These are phyloP conservation scores for Penicillium alfredii DNA, from an alignment of 495 filamentous ascomycete species.

Conservation along the genomic window DNA sequence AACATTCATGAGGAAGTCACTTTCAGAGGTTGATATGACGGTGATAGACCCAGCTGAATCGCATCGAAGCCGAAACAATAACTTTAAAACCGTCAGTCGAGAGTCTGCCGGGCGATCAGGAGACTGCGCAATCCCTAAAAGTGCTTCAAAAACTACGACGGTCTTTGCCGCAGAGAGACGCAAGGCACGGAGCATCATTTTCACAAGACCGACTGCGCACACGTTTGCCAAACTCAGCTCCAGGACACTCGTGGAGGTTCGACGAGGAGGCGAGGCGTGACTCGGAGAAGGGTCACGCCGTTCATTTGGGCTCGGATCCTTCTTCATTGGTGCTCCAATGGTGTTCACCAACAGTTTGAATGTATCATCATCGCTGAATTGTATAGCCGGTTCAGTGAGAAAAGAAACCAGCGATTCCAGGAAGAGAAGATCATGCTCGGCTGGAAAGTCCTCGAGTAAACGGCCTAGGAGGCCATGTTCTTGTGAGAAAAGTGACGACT, in stretches of 20 bases:
- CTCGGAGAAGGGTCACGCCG: conserved; percentile 13
- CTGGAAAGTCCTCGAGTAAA: conserved; percentile 38
- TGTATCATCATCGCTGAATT: conserved; percentile 22
- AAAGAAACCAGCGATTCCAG: conserved; percentile 45
- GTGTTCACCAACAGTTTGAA: conserved; percentile 34
- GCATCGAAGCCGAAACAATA: conserved; percentile 78
- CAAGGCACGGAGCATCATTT: conserved; percentile 39
- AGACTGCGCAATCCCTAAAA: conserved; percentile 36
- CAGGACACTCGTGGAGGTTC: conserved; percentile 27
- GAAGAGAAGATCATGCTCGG: conserved; percentile 45
- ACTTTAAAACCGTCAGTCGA: conserved; percentile 72
- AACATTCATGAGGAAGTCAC: conserved; percentile 61
- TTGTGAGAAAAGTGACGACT: conserved; percentile 30
- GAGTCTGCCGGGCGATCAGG: conserved; percentile 51
- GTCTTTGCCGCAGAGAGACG: conserved; percentile 36
- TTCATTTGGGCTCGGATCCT: conserved; percentile 27
- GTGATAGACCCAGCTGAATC: conserved; percentile 70
- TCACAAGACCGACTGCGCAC: conserved; percentile 39
- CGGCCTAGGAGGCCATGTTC: conserved; percentile 34
- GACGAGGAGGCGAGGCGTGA: conserved; percentile 23
- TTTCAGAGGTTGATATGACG: conserved; percentile 58
- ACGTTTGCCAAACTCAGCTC: conserved; percentile 39
- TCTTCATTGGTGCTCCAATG: conserved; percentile 33
- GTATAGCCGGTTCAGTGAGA: conserved; percentile 31
- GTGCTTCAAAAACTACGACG: conserved; percentile 32